Percentiles rank a stretch among this genome's conserved stretches.
phyloP scores from a whole-genome alignment of 345 rosid species.

The Salix arbutifolia region DNA sequence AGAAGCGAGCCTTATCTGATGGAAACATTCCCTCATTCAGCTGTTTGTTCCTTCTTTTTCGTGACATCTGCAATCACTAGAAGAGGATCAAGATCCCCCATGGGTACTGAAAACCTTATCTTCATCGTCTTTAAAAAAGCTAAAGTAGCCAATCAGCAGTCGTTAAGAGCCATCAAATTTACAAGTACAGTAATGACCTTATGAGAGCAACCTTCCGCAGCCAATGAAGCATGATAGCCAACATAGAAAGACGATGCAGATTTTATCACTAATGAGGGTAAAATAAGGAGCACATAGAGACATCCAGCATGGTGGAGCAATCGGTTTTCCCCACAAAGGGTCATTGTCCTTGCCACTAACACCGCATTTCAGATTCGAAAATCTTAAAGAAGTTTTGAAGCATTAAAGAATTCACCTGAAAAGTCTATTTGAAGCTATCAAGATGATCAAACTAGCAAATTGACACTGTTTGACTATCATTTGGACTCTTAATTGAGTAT shows the following conservation, averaged over 20 bases:
- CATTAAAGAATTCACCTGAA: neutral
- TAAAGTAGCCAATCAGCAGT: neutral
- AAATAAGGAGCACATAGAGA: neutral
- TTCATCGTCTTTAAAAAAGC: neutral
- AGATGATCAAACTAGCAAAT: neutral
- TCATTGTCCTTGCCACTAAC: neutral
- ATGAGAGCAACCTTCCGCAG: neutral
- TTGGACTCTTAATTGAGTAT: neutral
- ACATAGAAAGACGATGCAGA: neutral
- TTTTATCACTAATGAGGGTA: neutral
- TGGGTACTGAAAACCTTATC: neutral
- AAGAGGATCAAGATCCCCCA: neutral
- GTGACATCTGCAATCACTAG: neutral
- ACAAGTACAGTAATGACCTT: neutral
- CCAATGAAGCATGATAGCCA: neutral
- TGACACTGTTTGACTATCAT: neutral
- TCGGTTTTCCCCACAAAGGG: neutral
- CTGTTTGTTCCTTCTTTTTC: neutral
- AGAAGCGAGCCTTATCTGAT: neutral
- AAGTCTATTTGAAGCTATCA: neutral
- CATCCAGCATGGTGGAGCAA: neutral
- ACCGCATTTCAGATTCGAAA: neutral
- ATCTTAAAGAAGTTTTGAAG: neutral
- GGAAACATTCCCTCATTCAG: neutral
- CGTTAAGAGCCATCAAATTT: neutral